These are phyloP conservation scores for Bisporella sp. DNA, from an alignment of 2,329 filamentous ascomycete genomes.

Conservation along the genomic window DNA sequence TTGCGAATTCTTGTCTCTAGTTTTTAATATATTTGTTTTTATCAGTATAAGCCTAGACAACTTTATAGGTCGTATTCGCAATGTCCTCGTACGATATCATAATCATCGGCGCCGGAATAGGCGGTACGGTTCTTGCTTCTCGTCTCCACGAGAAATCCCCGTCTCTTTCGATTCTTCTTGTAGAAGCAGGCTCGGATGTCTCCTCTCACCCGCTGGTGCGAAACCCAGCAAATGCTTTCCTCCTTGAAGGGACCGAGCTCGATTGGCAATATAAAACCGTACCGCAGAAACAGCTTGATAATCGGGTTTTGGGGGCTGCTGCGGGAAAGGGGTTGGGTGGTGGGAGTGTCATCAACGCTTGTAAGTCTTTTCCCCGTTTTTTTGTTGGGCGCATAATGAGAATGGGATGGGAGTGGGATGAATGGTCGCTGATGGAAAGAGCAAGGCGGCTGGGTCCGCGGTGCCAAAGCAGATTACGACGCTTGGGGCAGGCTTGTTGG, in stretches of 20 bases:
- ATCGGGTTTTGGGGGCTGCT: slow-evolving; percentile 17
- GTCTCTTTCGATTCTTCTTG: slow-evolving; percentile 3
- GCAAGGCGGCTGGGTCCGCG: slow-evolving; percentile 26
- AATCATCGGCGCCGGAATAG: slow-evolving; percentile 7
- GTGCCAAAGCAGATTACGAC: slow-evolving; percentile 29
- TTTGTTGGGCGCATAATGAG: no score
- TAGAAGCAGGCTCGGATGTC: slow-evolving; percentile 9
- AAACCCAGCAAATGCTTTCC: background rate
- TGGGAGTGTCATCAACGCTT: slow-evolving; percentile 20
- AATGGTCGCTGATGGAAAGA: no score
- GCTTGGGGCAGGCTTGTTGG: slow-evolving; percentile 34
- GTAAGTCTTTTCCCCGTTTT: no score
- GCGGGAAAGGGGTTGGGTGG: slow-evolving; percentile 27
- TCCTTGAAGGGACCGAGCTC: slow-evolving; percentile 9
- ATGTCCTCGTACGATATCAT: slow-evolving; percentile 1
- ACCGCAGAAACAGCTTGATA: slow-evolving; percentile 15
- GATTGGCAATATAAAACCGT: slow-evolving; percentile 26
- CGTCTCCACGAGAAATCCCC: background rate
- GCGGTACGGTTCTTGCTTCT: slow-evolving; percentile 4
- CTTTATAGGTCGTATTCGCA: no score
- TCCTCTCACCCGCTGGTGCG: slow-evolving; percentile 2
- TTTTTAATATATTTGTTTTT: no score
- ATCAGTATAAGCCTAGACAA: no score
- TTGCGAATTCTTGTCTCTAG: no score
- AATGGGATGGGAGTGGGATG: no score